Conservation (phyloP, 1,284 basidiomycete genomes). For the Trichosporon sp. region DNA sequence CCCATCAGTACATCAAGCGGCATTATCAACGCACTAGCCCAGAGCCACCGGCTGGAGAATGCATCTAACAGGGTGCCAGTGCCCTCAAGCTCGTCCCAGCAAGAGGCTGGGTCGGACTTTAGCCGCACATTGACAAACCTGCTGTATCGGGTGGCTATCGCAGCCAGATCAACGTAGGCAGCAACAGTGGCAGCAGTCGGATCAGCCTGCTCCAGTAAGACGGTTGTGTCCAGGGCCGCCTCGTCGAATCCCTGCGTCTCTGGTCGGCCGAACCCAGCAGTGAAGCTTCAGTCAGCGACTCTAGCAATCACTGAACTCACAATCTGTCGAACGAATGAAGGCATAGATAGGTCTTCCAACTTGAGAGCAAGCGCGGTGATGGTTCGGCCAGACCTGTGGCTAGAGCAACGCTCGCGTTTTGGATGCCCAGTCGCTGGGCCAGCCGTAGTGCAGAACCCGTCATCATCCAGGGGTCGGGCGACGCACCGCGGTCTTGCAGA, state of each 20-base stretch:
- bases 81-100: conserved; percentile 9
- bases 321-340: conserved; percentile 26
- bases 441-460: conserved; percentile 24
- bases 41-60: conserved; percentile 21
- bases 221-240: conserved; percentile 16
- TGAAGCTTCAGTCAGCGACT: conserved; percentile 16
- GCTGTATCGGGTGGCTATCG: conserved; percentile 21
- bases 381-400: background rate
- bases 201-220: conserved; percentile 8
- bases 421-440: conserved; percentile 19
- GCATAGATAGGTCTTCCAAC: conserved; percentile 23
- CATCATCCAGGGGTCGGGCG: conserved; percentile 27
- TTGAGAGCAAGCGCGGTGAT: conserved; percentile 14
- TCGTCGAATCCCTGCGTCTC: conserved; percentile 25
- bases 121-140: conserved; percentile 21
- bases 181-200: conserved; percentile 16
- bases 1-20: background rate
- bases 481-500: conserved; percentile 24
- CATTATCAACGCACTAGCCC: conserved; percentile 12
- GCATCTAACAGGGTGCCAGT: conserved; percentile 14
- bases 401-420: conserved; percentile 13
- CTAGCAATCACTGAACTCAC: conserved; percentile 9
- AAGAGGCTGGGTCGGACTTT: conserved; percentile 13
- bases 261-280: conserved; percentile 25
- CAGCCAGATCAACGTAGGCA: conserved; percentile 25